These are phyloP conservation scores for Heterobasidion parviporum DNA, from an alignment of 1,284 basidiomycete genomes.

Conservation along the genomic window DNA sequence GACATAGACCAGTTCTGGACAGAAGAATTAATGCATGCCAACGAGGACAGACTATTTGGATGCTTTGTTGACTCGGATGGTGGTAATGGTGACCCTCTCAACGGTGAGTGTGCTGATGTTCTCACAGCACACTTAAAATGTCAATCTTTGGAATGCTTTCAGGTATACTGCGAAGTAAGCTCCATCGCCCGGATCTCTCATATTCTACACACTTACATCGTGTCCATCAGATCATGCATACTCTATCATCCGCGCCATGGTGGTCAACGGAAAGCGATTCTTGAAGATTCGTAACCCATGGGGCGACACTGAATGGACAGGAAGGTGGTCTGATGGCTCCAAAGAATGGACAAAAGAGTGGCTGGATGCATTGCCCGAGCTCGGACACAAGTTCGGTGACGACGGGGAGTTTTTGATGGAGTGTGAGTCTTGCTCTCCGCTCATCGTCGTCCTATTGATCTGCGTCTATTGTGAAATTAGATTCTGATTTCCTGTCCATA, in stretches of 20 bases:
- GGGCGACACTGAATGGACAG: background rate
- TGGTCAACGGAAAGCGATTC: background rate
- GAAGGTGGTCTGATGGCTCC: background rate
- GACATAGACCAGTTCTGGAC: background rate
- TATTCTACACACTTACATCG: background rate
- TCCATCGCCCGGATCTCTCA: background rate
- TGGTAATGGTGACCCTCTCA: background rate
- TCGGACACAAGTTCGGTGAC: background rate
- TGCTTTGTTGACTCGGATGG: background rate
- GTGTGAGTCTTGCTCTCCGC: background rate
- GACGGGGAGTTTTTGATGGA: background rate
- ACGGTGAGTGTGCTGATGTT: background rate
- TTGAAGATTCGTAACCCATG: background rate
- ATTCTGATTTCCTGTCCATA: background rate
- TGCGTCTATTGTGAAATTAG: background rate
- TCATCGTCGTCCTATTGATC: too few relatives aligned
- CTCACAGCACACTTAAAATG: too few relatives aligned
- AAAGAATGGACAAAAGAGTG: background rate
- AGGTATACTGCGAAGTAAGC: background rate
- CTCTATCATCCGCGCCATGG: background rate
- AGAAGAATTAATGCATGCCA: background rate
- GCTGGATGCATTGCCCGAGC: background rate
- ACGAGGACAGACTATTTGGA: background rate
- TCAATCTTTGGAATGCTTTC: background rate
- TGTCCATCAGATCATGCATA: background rate